Conservation (phyloP, 1,284 basidiomycete species). For the Cryptococcus maquisensis region DNA sequence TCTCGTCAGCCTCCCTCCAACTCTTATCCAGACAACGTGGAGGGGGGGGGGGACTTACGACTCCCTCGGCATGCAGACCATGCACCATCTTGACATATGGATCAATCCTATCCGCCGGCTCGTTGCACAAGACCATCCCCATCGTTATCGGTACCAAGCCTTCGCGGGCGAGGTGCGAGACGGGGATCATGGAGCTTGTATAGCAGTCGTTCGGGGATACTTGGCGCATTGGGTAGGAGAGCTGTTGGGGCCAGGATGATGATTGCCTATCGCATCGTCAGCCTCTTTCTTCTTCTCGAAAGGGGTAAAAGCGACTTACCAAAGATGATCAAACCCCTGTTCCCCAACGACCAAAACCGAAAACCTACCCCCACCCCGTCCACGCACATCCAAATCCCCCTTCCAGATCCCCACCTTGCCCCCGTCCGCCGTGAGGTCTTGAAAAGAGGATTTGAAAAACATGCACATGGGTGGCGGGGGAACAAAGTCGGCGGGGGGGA, state of each 20-base stretch:
- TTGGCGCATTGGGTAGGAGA: slow-evolving; percentile 28
- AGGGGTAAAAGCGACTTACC: slow-evolving; percentile 25
- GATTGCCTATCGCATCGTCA: slow-evolving; percentile 32
- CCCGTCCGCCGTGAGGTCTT: slow-evolving; percentile 37
- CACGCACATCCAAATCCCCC: slow-evolving; percentile 39
- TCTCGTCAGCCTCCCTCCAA: not conserved
- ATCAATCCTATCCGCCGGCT: slow-evolving; percentile 25
- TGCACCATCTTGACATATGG: slow-evolving; percentile 42
- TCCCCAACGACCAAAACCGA: slow-evolving; percentile 49
- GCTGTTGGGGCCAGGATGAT: slow-evolving; percentile 27
- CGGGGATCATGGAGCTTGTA: slow-evolving; percentile 43
- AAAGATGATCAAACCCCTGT: slow-evolving; percentile 46
- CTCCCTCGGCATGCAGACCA: slow-evolving; percentile 42
- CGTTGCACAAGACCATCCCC: slow-evolving; percentile 48
- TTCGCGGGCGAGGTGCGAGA: slow-evolving; percentile 42
- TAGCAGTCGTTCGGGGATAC: slow-evolving; percentile 16
- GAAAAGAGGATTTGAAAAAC: slow-evolving; percentile 43
- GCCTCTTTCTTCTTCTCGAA: not conserved
- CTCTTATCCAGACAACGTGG: not conserved
- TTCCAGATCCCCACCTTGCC: slow-evolving; percentile 45
- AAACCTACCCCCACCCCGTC: slow-evolving; percentile 40
- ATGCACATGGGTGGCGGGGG: slow-evolving; percentile 48
- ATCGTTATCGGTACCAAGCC: slow-evolving; percentile 40
- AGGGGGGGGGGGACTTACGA: slow-evolving; percentile 27
- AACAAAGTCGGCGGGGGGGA: slow-evolving; percentile 36